These are phyloP conservation scores for Aspergillus hortae DNA, from an alignment of 2,329 filamentous ascomycete genomes.

Conservation along the genomic window DNA sequence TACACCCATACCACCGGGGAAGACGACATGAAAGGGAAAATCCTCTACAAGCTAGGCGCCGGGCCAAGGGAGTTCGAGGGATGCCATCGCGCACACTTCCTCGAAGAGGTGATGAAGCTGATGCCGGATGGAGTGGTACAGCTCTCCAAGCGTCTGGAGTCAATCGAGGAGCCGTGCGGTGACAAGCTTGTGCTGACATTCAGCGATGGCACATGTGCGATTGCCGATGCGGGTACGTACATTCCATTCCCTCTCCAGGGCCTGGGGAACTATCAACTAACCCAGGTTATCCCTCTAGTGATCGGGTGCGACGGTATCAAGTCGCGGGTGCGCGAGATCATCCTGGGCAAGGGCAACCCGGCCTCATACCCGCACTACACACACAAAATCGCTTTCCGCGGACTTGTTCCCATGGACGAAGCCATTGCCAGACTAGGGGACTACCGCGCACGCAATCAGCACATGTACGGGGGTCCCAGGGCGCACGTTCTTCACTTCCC, in stretches of 20 bases:
- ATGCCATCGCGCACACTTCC: conserved; percentile 39
- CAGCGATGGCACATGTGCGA: conserved; percentile 42
- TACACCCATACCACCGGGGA: conserved; percentile 18
- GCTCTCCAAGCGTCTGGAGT: conserved; percentile 35
- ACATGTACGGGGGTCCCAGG: conserved; percentile 56
- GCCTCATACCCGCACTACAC: conserved; percentile 50
- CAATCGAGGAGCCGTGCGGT: conserved; percentile 22
- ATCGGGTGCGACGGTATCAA: conserved; percentile 65
- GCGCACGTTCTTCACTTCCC: conserved; percentile 59
- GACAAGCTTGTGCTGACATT: conserved; percentile 35
- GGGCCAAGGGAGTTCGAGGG: conserved; percentile 19
- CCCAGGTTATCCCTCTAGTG: conserved; percentile 11
- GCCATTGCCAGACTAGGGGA: conserved; percentile 49
- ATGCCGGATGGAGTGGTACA: conserved; percentile 35
- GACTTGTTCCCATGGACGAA: conserved; percentile 57
- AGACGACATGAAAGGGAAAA: conserved; percentile 8
- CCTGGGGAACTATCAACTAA: conserved; percentile 1
- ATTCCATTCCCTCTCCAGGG: neutral
- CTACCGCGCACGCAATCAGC: conserved; percentile 47
- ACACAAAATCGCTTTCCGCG: conserved; percentile 60
- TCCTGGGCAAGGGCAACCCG: conserved; percentile 49
- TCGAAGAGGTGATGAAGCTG: conserved; percentile 40
- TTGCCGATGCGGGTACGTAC: conserved; percentile 35
- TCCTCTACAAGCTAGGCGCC: conserved; percentile 14
- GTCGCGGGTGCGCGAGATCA: conserved; percentile 49